Conservation (phyloP, 2,329 filamentous ascomycete species). For the Neoscytalidium dimidiatum region DNA sequence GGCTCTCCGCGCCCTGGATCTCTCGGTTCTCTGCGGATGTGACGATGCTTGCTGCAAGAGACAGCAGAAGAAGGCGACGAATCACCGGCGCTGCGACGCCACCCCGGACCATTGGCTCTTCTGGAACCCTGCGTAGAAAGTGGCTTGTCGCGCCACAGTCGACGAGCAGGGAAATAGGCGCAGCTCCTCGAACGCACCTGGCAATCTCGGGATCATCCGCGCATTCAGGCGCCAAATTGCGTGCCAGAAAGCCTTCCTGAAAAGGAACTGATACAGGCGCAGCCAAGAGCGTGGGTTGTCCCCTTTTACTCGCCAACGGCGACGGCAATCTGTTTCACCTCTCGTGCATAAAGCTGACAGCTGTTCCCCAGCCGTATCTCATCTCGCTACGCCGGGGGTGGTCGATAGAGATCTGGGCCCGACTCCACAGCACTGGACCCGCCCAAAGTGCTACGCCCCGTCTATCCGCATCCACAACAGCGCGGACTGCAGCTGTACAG, state of each 20-base stretch:
- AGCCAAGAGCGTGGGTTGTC: background rate
- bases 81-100: constrained; percentile 14
- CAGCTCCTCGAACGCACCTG: constrained; percentile 7
- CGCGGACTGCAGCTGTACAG: background rate
- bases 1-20: background rate
- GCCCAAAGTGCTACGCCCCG: background rate
- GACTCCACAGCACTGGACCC: constrained; percentile 15
- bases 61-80: constrained; percentile 8
- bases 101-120: constrained; percentile 4
- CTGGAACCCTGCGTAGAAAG: constrained; percentile 17
- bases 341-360: constrained; percentile 18
- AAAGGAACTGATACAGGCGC: constrained; percentile 7
- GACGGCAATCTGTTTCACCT: constrained; percentile 15
- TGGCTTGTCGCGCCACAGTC: constrained; percentile 14
- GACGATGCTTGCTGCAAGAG: background rate
- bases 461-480: background rate
- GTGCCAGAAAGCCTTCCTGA: constrained; percentile 8
- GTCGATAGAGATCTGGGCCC: constrained; percentile 17
- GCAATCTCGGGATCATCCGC: constrained; percentile 17
- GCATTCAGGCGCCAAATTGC: constrained; percentile 11
- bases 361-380: constrained; percentile 15
- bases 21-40: background rate
- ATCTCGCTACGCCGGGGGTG: constrained; percentile 16
- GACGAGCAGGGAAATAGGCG: constrained; percentile 12
- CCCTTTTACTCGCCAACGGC: constrained; percentile 11